A percentile compares a stretch with the other conserved stretches of the same genome.
Evolutionary conservation across 495 filamentous ascomycete species (phyloP).

Genomic region (Neurospora cerealis): DNA sequence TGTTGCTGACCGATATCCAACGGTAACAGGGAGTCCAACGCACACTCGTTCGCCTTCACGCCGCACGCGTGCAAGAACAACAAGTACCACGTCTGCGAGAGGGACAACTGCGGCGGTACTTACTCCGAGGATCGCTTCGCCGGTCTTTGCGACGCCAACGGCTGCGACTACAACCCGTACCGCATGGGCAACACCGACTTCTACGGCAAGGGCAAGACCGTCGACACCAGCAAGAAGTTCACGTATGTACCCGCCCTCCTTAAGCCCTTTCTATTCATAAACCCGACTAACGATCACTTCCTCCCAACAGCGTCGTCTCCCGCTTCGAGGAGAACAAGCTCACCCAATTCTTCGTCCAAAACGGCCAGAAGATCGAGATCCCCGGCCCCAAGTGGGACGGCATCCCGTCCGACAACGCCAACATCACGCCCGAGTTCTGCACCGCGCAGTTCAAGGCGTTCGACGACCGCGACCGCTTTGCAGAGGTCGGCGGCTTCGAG

Average conservation of each 20-base stretch:
- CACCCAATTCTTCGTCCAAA: conserved; percentile 62
- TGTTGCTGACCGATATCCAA: neutral
- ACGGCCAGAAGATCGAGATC: conserved; percentile 49
- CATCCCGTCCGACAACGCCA: conserved; percentile 29
- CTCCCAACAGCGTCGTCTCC: conserved; percentile 43
- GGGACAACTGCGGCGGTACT: conserved; percentile 36
- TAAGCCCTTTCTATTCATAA: too few species aligned
- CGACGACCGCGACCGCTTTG: conserved; percentile 49
- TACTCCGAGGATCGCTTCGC: conserved; percentile 43
- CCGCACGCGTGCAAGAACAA: conserved; percentile 58
- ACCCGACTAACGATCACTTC: neutral
- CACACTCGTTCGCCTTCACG: conserved; percentile 50
- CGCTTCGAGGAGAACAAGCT: conserved; percentile 54
- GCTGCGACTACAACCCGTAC: conserved; percentile 73
- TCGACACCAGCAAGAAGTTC: conserved; percentile 57
- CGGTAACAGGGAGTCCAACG: conserved; percentile 48
- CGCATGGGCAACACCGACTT: conserved; percentile 53
- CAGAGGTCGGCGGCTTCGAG: conserved; percentile 48
- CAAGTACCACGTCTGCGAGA: conserved; percentile 49
- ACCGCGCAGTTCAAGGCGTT: conserved; percentile 15
- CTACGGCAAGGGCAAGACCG: conserved; percentile 50
- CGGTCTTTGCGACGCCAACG: conserved; percentile 61
- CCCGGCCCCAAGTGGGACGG: conserved; percentile 33
- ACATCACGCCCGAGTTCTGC: conserved; percentile 26
- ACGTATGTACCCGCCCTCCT: conserved; percentile 27